These are phyloP conservation scores for Lachnellula arida DNA, from an alignment of 2,329 filamentous ascomycete genomes.

Conservation along the genomic window DNA sequence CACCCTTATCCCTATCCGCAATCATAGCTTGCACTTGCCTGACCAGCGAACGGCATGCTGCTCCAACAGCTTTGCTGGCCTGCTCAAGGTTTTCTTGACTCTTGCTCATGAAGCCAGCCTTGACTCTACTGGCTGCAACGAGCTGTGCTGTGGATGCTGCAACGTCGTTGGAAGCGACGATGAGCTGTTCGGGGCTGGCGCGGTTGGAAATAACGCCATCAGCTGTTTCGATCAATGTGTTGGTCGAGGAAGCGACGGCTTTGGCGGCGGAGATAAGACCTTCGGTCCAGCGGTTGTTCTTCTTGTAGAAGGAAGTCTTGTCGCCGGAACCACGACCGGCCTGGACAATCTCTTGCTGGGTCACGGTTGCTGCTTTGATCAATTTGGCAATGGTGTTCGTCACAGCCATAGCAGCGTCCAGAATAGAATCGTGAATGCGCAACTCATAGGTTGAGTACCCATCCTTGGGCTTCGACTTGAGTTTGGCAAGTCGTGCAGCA, in stretches of 20 bases:
- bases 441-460: slow-evolving; percentile 95
- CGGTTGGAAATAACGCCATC: slow-evolving; percentile 90
- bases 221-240: slow-evolving; percentile 94
- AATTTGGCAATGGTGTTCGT: slow-evolving; percentile 90
- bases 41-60: slow-evolving; percentile 81
- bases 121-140: slow-evolving; percentile 90
- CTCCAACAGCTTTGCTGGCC: slow-evolving; percentile 88
- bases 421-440: slow-evolving; percentile 89
- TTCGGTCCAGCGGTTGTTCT: slow-evolving; percentile 99
- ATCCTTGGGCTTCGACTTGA: slow-evolving; percentile 95
- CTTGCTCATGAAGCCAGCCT: slow-evolving; percentile 97
- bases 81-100: slow-evolving; percentile 87
- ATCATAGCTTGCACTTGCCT: slow-evolving; percentile 94
- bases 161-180: slow-evolving; percentile 95
- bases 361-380: slow-evolving; percentile 89
- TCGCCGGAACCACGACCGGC: slow-evolving; percentile 85
- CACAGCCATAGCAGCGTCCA: slow-evolving; percentile 88
- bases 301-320: slow-evolving; percentile 96
- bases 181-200: slow-evolving; percentile 93
- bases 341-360: slow-evolving; percentile 94
- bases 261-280: slow-evolving; percentile 96
- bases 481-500: slow-evolving; percentile 79
- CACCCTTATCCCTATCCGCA: slow-evolving; percentile 74
- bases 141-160: slow-evolving; percentile 94
- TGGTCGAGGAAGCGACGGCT: slow-evolving; percentile 88